Conservation (phyloP, 352 stramenopile genomes). For the Pilasporangium apinafurcum region DNA sequence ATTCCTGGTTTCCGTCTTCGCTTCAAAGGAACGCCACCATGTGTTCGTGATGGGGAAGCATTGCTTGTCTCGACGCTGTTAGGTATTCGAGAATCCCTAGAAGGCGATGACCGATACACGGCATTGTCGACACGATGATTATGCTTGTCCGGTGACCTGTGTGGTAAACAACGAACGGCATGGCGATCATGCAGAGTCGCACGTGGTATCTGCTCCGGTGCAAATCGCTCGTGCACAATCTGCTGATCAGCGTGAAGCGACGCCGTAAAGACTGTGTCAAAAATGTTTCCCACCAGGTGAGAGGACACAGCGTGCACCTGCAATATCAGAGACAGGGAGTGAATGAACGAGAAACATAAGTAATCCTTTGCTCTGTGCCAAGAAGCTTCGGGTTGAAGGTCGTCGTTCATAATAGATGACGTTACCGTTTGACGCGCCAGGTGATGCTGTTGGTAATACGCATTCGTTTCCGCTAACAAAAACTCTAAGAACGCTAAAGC, state of each 20-base stretch:
- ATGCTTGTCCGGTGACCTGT: constrained; percentile 21
- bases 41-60: too few species aligned
- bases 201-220: constrained; percentile 13
- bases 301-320: constrained; percentile 13
- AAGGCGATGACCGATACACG: neutral
- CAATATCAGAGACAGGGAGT: too few species aligned
- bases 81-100: neutral
- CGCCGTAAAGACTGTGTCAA: constrained; percentile 29
- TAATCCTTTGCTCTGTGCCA: too few species aligned
- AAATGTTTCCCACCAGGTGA: constrained; percentile 21
- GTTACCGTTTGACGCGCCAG: constrained; percentile 13
- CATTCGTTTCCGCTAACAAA: constrained; percentile 52
- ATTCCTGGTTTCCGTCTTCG: constrained; percentile 1
- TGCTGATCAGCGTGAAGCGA: constrained; percentile 13
- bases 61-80: too few species aligned
- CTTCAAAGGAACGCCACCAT: too few species aligned
- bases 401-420: too few species aligned
- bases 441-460: constrained; percentile 31
- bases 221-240: constrained; percentile 11
- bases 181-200: constrained; percentile 33
- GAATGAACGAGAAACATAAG: too few species aligned
- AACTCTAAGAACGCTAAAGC: constrained; percentile 39
- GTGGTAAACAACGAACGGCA: constrained; percentile 32
- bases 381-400: too few species aligned
- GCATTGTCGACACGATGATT: neutral